Evolutionary conservation across 2,329 filamentous ascomycete genomes (phyloP), one percentile per base, ranked within the genome.

Genomic region (Pyrenophora tritici-repentis): DNA sequence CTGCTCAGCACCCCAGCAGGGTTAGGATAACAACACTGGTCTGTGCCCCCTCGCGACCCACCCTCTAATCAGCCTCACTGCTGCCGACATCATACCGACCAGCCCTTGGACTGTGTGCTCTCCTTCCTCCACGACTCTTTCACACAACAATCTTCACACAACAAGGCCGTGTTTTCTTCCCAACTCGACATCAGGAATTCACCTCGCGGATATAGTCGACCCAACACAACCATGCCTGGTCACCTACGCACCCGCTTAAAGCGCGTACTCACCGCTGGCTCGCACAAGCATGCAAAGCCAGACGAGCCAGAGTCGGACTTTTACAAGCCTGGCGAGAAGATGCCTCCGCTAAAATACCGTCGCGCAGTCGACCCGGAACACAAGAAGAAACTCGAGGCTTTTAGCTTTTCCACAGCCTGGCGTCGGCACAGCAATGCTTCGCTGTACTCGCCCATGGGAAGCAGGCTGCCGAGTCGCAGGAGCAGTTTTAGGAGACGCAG

Each of bases 241-340:
- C 60, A 63, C 24, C 72, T 81, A 56, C 76, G 78, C 50, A 76
- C 75, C 55, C 74, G 74, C 61, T 68, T 79, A 52, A 77, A 75
- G 60, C 71, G 73, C 41, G 73, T 76, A 47, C 75, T 81, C 67
- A 67, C 72, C 58, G 65, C 63, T 40, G 68, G 66, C 42, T 63
- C 60, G 34, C 53, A 62, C 54, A 70, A 67, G 32, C 56, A 50
- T 29, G 54, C 65, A 22, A 72, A 73, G 35, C 55, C 62, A 50
- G 62, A 67, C 10, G 67, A 72, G 53, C 74, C 69, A 59, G 73
- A 77, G 16, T 73, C 70, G 61, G 76, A 77, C 51, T 74, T 78
- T 58, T 81, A 80, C 69, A 75, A 77, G 63, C 78, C 78, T 6
- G 78, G 78, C 63, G 78, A 81, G 68, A 73, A 77, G 50, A 79